Conservation (phyloP, 1,284 basidiomycete species). For the Polyporus tsugae region DNA sequence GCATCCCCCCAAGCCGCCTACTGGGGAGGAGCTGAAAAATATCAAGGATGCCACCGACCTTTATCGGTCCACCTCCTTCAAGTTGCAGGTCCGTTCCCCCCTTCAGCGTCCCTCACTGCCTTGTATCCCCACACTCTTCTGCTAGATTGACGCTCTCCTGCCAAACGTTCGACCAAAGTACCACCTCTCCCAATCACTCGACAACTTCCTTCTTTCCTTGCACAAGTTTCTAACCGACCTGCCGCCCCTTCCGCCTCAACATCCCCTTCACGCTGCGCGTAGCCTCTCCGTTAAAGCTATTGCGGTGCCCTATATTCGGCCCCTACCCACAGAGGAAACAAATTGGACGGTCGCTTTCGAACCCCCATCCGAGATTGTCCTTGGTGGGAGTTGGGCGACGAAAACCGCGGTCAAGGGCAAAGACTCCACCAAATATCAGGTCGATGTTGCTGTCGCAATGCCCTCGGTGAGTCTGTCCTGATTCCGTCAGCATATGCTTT, state of each 20-base stretch:
- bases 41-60: conserved; percentile 84
- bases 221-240: conserved; percentile 68
- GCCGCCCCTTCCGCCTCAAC: conserved; percentile 63
- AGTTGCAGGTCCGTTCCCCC: conserved; percentile 68
- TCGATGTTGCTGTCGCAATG: conserved; percentile 91
- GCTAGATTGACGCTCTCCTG: conserved; percentile 81
- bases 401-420: conserved; percentile 71
- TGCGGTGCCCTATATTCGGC: conserved; percentile 70
- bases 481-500: conserved; percentile 16
- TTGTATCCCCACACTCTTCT: conserved; percentile 12
- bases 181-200: conserved; percentile 60
- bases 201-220: conserved; percentile 69
- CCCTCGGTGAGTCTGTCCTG: conserved; percentile 65
- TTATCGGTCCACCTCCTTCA: conserved; percentile 86
- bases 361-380: conserved; percentile 67
- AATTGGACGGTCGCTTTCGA: conserved; percentile 83
- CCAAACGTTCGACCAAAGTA: conserved; percentile 80
- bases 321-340: conserved; percentile 72
- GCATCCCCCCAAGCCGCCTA: conserved; percentile 57
- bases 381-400: conserved; percentile 83
- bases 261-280: conserved; percentile 70
- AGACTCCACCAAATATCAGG: conserved; percentile 69
- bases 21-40: conserved; percentile 76
- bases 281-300: conserved; percentile 57
- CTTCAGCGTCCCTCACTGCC: not conserved